Conservation (phyloP, 768 basidiomycete species). For the Termitomyces sp. region DNA sequence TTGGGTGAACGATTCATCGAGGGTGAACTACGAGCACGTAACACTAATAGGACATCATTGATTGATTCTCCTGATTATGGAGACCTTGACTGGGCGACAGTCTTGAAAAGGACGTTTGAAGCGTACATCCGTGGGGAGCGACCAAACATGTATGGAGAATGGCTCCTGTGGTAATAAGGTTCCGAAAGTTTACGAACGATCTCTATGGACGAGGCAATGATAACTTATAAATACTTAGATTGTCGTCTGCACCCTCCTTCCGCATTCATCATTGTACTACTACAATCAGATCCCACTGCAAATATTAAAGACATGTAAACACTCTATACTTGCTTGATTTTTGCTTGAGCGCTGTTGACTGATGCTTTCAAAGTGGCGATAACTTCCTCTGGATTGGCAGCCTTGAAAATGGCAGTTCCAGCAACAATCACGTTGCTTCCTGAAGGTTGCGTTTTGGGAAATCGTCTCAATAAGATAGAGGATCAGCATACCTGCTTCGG, state of each 20-base stretch:
- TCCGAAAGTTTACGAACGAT: background rate
- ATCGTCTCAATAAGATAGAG: background rate
- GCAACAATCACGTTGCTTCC: constrained; percentile 99
- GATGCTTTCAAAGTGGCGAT: constrained; percentile 67
- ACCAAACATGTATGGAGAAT: constrained; percentile 96
- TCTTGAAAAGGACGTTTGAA: constrained; percentile 94
- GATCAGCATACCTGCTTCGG: constrained; percentile 65
- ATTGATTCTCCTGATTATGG: constrained; percentile 58
- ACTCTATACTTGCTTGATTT: constrained; percentile 17
- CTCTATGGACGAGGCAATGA: too few relatives aligned
- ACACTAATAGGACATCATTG: constrained; percentile 28
- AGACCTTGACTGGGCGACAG: constrained; percentile 89
- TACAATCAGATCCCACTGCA: background rate
- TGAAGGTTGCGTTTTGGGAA: constrained; percentile 22
- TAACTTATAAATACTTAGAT: constrained; percentile 4
- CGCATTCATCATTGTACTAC: background rate
- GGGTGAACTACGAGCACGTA: constrained; percentile 67
- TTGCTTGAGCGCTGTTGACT: constrained; percentile 65
- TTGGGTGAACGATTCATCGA: constrained; percentile 74
- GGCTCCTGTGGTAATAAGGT: constrained; percentile 44
- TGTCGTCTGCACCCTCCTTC: background rate
- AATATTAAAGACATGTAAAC: background rate
- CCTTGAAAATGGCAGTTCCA: constrained; percentile 91
- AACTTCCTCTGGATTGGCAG: constrained; percentile 72
- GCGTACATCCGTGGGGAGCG: constrained; percentile 84